These are phyloP conservation scores for Durotheca rogersii DNA, from an alignment of 495 filamentous ascomycete genomes.

Conservation along the genomic window DNA sequence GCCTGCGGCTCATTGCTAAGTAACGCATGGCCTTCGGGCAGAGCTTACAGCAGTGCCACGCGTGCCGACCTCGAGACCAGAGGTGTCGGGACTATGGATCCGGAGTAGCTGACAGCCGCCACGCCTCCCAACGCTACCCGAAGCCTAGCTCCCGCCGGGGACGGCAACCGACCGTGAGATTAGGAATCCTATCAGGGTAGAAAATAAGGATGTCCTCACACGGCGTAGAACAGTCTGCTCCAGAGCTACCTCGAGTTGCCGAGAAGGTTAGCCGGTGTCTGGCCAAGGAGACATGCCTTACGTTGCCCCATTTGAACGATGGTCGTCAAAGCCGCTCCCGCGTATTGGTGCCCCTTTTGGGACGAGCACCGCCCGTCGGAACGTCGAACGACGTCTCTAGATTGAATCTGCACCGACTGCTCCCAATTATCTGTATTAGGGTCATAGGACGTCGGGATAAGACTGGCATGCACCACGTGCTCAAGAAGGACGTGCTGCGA, in stretches of 20 bases:
- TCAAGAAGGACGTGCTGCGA: slow-evolving; percentile 8
- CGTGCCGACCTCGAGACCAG: slow-evolving; percentile 62
- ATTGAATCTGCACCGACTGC: slow-evolving; percentile 19
- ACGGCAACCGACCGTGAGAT: slow-evolving; percentile 68
- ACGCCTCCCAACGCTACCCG: slow-evolving; percentile 67
- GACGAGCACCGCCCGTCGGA: slow-evolving; percentile 17
- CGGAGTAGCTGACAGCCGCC: slow-evolving; percentile 59
- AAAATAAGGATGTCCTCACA: slow-evolving; percentile 67
- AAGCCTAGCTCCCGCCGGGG: slow-evolving; percentile 42
- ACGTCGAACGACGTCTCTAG: slow-evolving; percentile 15
- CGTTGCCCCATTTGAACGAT: slow-evolving; percentile 17
- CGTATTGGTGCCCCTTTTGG: slow-evolving; percentile 23
- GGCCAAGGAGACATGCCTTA: slow-evolving; percentile 14
- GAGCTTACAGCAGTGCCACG: slow-evolving; percentile 67
- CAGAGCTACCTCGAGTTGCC: slow-evolving; percentile 54
- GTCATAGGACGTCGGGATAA: slow-evolving; percentile 31
- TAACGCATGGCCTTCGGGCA: slow-evolving; percentile 63
- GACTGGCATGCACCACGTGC: slow-evolving; percentile 35
- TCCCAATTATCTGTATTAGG: slow-evolving; percentile 20
- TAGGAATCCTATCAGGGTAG: slow-evolving; percentile 66
- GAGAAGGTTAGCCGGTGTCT: slow-evolving; percentile 15
- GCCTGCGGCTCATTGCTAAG: too few species aligned
- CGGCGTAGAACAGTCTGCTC: slow-evolving; percentile 80
- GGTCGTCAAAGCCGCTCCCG: slow-evolving; percentile 7
- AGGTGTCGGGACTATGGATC: slow-evolving; percentile 56